Evolutionary conservation across 2,329 filamentous ascomycete genomes (phyloP), one percentile per base, ranked within the genome.

Genomic region (Orbilia blumenaviensis): DNA sequence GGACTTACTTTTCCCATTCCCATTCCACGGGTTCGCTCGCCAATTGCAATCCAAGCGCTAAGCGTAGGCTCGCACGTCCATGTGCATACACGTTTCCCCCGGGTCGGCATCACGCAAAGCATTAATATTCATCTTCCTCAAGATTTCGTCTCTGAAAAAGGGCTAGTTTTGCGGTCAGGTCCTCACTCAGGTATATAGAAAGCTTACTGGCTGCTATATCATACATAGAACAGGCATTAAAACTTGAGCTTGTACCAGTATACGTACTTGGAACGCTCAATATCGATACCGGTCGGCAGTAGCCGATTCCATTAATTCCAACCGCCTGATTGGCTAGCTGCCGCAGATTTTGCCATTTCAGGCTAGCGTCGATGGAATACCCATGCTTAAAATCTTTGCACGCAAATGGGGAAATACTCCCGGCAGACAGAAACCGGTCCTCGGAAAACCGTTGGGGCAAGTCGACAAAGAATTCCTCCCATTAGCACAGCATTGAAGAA

Each of bases 381-480:
- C 71, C 62, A 62, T 75, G 71, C 29, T 64, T 54, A 29, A 46
- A 67, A 67, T 75, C 58, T 63, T 63, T 56, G 46, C 41, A 29
- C 16, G 64, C 71, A 36, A 68, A 75, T 68, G 46, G 62, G 71
- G 71, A 75, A 67, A 75, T 66, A 68, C 71, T 63, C 62, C 71
- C 71, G 71, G 69, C 46, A 38, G 48, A 9, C 16, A 46, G 61
- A 74, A 75, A 75, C 63, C 32, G 71, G 71, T 75, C 61, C 38
- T 75, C 63, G 71, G 69, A 63, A 75, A 75, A 75, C 67, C 71
- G 63, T 62, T 75, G 67, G 61, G 52, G 64, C 52, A 46, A 60
- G 25, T 52, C 46, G 34, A 44, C 23, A 34, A 44, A 32, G 52
- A 18, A 41, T 46, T 74, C 69, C 16, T 6, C 71, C 61, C 44